phyloP scores from a whole-genome alignment of 305 asterid species.

The Fraxinus velutina region DNA sequence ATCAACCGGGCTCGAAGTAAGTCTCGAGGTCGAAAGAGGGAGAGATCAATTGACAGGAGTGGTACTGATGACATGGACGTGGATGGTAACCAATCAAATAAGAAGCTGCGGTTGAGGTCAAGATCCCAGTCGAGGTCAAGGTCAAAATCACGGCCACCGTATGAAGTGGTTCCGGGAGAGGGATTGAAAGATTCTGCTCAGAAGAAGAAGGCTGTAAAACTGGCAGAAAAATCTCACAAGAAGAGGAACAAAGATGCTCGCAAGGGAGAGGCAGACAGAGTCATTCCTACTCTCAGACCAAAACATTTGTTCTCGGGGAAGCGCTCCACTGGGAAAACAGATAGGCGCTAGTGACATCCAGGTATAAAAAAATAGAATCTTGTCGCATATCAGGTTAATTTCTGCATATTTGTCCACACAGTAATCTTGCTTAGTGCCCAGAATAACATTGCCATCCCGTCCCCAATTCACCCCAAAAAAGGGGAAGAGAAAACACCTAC shows the following conservation, averaged over 20 bases:
- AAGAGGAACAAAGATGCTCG: constrained; percentile 80
- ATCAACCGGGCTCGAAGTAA: constrained; percentile 64
- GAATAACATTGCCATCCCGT: background rate
- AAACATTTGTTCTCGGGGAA: constrained; percentile 83
- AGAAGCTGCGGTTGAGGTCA: constrained; percentile 61
- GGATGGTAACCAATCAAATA: constrained; percentile 54
- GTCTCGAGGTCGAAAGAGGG: constrained; percentile 87
- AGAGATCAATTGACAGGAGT: constrained; percentile 52
- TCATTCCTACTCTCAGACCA: constrained; percentile 72
- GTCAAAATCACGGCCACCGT: constrained; percentile 57
- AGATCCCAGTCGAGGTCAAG: constrained; percentile 49
- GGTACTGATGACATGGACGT: constrained; percentile 60
- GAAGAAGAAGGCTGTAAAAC: constrained; percentile 61
- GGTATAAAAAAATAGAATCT: constrained; percentile 35
- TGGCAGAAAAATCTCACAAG: constrained; percentile 49
- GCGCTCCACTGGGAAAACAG: constrained; percentile 71
- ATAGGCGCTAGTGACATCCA: constrained; percentile 53
- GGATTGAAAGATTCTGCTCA: constrained; percentile 74
- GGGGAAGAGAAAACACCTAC: background rate
- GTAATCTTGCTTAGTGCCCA: background rate
- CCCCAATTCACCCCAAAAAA: background rate
- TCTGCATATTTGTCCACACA: background rate
- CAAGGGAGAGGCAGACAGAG: constrained; percentile 81
- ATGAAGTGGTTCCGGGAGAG: constrained; percentile 78
- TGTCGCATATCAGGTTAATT: background rate